Evolutionary conservation across 1,139 yeast genomes (phyloP), one percentile per base, ranked within the genome.

Genomic region (Sugiyamaella xylanicola): DNA sequence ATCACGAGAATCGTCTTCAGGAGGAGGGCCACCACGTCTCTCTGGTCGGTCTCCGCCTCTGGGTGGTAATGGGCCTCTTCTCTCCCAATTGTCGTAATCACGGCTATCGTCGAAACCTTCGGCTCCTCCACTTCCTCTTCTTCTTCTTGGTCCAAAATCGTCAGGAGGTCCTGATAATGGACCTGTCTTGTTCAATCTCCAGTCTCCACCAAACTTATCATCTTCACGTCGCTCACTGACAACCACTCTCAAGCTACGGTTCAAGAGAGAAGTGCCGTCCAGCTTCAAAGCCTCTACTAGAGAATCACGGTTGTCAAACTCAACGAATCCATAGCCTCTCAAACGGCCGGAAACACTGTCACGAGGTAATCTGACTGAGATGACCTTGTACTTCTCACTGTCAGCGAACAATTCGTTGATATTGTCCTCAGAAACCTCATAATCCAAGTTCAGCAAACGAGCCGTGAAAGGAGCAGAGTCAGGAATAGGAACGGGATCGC

Each of bases 381-480:
- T 77, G 51, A 80, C 81, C 72, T 86, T 74, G 67, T 84, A 82
- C 67, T 80, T 82, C 65, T 82, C 86, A 40, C 53, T 58, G 25
- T 46, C 50, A n/a, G 41, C 41, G 60, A 92, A 84, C 76, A 88
- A 87, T 48, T 82, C 82, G 54, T 74, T 76, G 59, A 93, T 78
- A 46, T 78, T 82, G 37, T 77, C 83, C 71, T 92, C 97, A 56
- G 78, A 74, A 47, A 83, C 81, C 62, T 87, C 93, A 85, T 90
- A 88, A 58, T 97, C 91, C 69, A 95, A 81, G 74, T 92, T 91
- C 68, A 84, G 83, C 64, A 93, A 80, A 72, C 91, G 83, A 19
- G 97, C 97, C 68, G 89, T 87, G 78, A 75, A 95, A 55, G 99
- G 99, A 29, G 97, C 92, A 55, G 77, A 80, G 67, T 91, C 95